A percentile compares a stretch with the other conserved stretches of the same genome.
Conservation (phyloP, 805 yeast genomes). For the Candida argentea region DNA sequence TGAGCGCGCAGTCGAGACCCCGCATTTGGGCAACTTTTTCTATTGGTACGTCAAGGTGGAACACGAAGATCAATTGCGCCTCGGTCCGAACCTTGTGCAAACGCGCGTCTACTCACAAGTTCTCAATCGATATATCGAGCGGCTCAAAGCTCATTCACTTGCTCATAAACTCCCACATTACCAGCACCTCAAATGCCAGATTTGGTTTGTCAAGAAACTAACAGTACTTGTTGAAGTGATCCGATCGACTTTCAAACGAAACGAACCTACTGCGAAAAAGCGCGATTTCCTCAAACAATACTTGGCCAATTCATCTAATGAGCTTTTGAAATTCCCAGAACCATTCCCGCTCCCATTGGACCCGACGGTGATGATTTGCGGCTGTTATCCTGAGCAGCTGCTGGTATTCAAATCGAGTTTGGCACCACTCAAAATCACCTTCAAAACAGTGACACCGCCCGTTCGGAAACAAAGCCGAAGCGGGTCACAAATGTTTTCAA, state of each 20-base stretch:
- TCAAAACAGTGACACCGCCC: conserved; percentile 48
- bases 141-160: conserved; percentile 18
- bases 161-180: conserved; percentile 22
- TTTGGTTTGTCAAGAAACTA: conserved; percentile 55
- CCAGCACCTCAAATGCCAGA: conserved; percentile 45
- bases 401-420: conserved; percentile 86
- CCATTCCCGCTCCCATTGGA: conserved; percentile 74
- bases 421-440: conserved; percentile 77
- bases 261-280: conserved; percentile 72
- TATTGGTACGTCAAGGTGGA: conserved; percentile 93
- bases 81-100: conserved; percentile 5
- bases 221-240: conserved; percentile 56
- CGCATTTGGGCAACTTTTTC: conserved; percentile 66
- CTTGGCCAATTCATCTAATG: conserved; percentile 38
- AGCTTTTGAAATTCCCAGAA: conserved; percentile 31
- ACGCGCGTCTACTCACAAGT: conserved; percentile 22
- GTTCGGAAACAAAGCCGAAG: conserved; percentile 12
- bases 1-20: conserved; percentile 55
- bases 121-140: conserved; percentile 32
- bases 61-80: conserved; percentile 47
- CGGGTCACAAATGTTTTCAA: conserved; percentile 25
- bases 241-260: conserved; percentile 39
- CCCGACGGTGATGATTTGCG: conserved; percentile 64
- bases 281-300: conserved; percentile 56
- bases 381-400: conserved; percentile 69